phyloP scores from a whole-genome alignment of 495 filamentous ascomycete genomes.

The Neurospora pannonica region DNA sequence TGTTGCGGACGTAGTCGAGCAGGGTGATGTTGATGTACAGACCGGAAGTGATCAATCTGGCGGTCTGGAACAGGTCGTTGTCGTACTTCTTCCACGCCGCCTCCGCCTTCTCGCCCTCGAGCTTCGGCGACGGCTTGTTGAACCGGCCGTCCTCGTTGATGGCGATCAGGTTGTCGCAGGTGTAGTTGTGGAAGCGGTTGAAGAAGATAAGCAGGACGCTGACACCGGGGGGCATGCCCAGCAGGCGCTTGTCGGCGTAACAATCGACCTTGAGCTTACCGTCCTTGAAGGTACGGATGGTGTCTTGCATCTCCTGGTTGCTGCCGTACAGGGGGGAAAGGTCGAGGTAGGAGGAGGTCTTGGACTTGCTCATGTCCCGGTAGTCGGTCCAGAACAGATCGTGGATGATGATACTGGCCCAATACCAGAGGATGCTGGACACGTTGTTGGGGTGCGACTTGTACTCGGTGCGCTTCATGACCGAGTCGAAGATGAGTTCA shows the following conservation, averaged over 20 bases:
- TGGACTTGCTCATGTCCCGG: conserved; percentile 43
- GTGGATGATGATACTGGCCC: conserved; percentile 85
- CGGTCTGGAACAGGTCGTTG: conserved; percentile 78
- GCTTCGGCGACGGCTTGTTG: conserved; percentile 42
- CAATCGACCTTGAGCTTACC: conserved; percentile 78
- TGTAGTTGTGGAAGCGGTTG: conserved; percentile 74
- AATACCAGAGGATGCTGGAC: conserved; percentile 81
- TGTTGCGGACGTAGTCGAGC: conserved; percentile 75
- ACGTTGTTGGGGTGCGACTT: conserved; percentile 56
- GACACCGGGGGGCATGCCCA: conserved; percentile 81
- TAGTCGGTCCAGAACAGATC: conserved; percentile 39
- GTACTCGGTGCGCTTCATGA: conserved; percentile 40
- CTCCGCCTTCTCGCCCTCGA: conserved; percentile 39
- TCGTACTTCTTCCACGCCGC: conserved; percentile 67
- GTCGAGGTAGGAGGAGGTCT: conserved; percentile 80
- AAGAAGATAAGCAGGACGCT: conserved; percentile 66
- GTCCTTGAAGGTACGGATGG: conserved; percentile 67
- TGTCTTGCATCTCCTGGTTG: conserved; percentile 63
- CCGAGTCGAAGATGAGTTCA: conserved; percentile 64
- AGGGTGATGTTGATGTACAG: conserved; percentile 79
- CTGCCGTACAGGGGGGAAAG: conserved; percentile 80
- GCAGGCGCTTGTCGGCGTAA: conserved; percentile 65
- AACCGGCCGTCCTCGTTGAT: conserved; percentile 70
- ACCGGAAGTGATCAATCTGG: conserved; percentile 67
- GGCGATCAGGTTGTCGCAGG: conserved; percentile 54